Base-by-base conservation (phyloP, 225 moss, liverwort and hornwort species). In the Sphagnum tenellum region DNA sequence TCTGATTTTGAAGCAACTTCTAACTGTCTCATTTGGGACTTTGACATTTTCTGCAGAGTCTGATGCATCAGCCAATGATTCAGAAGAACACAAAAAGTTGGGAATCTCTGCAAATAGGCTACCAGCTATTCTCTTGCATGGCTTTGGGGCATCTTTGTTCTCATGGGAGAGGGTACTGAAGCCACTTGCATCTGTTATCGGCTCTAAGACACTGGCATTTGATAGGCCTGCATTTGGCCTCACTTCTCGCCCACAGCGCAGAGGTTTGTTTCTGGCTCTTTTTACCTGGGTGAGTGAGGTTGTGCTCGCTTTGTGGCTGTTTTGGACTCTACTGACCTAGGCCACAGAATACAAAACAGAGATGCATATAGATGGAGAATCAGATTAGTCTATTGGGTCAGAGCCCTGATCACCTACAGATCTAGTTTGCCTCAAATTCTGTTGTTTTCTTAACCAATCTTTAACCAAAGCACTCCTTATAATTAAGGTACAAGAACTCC, bases 171-270 rank as follows among this genome's bases (percentile, higher is more conserved):
- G 86, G 66, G 69, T 98, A 46, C 82, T 93, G 81, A 72, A 82
- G 61, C 85, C 83, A 44, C 67, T 98, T 70, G 87, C 90, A 51
- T 58, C 71, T 4, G 29, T 87, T 58, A 71, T 98, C 44, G 87
- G 80, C 59, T 85, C 84, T 60, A 65, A 76, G 8, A 86, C 73
- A 54, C 73, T 98, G 57, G 90, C 98, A 29, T 98, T 98, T 73
- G 98, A 98, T 64, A 76, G 98, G 66, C 98, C 98, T 55, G 98
- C 80, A 58, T 98, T 98, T 74, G 98, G 98, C 10, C 73, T 98
- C 44, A 90, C 93, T 8, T 81, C 89, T 65, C 83, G 93, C 48
- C 74, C 81, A 12, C 57, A 67, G 14, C 62, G 66, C 2, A 60
- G 53, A 70, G 69, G 69, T 59, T 29, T 29, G 29, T 29, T 29